Base-by-base conservation (phyloP, 371 early-diverging fungal genomes). In the Mucor saturninus region DNA sequence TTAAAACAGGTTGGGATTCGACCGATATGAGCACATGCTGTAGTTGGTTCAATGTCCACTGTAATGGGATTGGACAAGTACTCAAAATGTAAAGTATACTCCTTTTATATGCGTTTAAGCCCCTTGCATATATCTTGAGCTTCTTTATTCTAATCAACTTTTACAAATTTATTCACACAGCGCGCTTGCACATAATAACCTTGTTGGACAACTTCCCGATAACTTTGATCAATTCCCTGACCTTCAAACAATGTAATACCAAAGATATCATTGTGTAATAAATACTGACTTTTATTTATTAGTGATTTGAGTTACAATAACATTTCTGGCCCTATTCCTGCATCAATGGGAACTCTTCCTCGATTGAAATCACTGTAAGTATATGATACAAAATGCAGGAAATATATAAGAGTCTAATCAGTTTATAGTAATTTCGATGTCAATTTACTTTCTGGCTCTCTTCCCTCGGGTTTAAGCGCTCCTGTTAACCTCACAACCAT, bases 251-350 rank as follows among this genome's bases (percentile, higher is more conserved):
- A 71, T 85, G 80, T 80, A 80, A 65, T 71, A 35, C 35, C 21
- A 46, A 26, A 46, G 5, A 46, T 21, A 46, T 2, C 8, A 8
- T 21, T 21, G 26, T 21, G 8, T 9, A 15, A 46, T 21, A 4
- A 13, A 50, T 39, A 35, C 10, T 15, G 3, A 13, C 28, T 30
- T 42, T 46, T 64, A 59, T 60, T 40, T 21, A 56, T 21, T 68
- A 78, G 82, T 30, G 80, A 84, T 51, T 58, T 86, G 53, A 79
- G 83, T 48, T 67, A 75, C 54, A 86, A 86, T 52, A 70, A 80
- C 7, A 72, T 86, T 7, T 66, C 76, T 31, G 83, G 84, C 5
- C 37, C 63, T 21, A 56, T 86, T 35, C 86, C 83, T 26, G 65
- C 53, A 13, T 71, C 81, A 0, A 67, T 80, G 15, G 56, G 60